These are phyloP conservation scores for Aureobasidium sp. DNA, from an alignment of 2,329 filamentous ascomycete genomes.

Conservation along the genomic window DNA sequence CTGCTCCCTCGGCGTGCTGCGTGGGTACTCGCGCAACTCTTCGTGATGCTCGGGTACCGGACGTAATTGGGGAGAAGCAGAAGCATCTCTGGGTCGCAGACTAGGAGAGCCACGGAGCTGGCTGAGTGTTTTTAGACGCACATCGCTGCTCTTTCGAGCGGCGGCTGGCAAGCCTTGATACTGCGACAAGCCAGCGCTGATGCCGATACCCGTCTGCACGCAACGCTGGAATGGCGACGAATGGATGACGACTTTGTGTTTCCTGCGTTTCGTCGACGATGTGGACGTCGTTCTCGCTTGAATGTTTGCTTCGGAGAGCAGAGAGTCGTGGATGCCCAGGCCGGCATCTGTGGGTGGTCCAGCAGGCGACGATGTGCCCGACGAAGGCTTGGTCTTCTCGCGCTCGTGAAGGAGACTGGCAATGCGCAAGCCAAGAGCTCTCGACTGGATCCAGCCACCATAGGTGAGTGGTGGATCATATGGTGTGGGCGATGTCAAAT, in stretches of 20 bases:
- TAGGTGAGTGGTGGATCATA: constrained; percentile 96
- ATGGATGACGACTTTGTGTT: constrained; percentile 77
- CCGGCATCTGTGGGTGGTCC: background rate
- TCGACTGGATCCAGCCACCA: constrained; percentile 83
- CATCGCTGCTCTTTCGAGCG: constrained; percentile 23
- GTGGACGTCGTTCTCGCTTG: constrained; percentile 32
- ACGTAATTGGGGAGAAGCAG: constrained; percentile 23
- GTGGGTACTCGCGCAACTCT: constrained; percentile 5
- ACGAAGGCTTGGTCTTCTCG: constrained; percentile 35
- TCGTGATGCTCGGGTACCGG: constrained; percentile 32
- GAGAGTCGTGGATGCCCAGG: background rate
- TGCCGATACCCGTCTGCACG: constrained; percentile 82
- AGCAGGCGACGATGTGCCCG: constrained; percentile 24
- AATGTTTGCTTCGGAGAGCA: background rate
- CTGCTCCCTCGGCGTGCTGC: constrained; percentile 23
- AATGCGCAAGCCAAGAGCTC: constrained; percentile 75
- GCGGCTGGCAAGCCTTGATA: constrained; percentile 40
- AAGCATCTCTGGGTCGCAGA: constrained; percentile 23
- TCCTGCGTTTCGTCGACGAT: constrained; percentile 38
- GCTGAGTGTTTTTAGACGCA: constrained; percentile 23
- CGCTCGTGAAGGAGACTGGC: constrained; percentile 57
- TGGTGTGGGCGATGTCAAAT: constrained; percentile 82
- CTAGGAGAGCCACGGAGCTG: constrained; percentile 29
- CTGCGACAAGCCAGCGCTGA: constrained; percentile 76
- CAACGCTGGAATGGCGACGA: constrained; percentile 91